These are phyloP conservation scores for Cyberlindnera xylosilytica DNA, from an alignment of 805 yeast genomes.

Conservation along the genomic window DNA sequence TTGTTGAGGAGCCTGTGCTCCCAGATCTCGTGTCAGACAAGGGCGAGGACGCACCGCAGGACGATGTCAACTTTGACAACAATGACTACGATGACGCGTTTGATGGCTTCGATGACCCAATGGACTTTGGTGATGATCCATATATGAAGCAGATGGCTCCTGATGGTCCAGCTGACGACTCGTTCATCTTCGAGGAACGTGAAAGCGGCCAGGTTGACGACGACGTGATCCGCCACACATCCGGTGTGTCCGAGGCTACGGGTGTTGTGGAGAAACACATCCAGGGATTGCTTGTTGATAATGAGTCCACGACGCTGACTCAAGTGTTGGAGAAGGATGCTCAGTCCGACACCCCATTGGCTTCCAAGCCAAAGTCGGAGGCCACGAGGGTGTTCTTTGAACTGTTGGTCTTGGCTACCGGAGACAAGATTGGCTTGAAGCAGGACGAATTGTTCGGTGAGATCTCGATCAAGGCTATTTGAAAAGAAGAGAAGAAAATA, in stretches of 20 bases:
- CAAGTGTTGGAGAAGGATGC: constrained; percentile 36
- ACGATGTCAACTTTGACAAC: too few relatives aligned
- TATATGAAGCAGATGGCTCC: background rate
- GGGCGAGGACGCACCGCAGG: constrained; percentile 5
- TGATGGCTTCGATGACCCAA: constrained; percentile 17
- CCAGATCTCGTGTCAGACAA: constrained; percentile 22
- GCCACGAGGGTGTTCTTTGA: constrained; percentile 80
- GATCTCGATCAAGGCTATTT: constrained; percentile 31
- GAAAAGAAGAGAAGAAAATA: background rate
- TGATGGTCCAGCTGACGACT: constrained; percentile 3
- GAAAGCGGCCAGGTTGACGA: constrained; percentile 24
- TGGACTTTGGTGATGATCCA: constrained; percentile 37
- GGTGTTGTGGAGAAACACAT: constrained; percentile 35
- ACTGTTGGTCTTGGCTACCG: constrained; percentile 74
- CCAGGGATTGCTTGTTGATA: constrained; percentile 1
- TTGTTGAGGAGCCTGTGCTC: constrained; percentile 9
- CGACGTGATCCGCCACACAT: constrained; percentile 5
- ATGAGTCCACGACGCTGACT: constrained; percentile 29
- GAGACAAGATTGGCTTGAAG: constrained; percentile 60
- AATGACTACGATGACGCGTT: constrained; percentile 10
- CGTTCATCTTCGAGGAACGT: constrained; percentile 14
- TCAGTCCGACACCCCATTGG: constrained; percentile 27
- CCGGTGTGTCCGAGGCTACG: constrained; percentile 41
- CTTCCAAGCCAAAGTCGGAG: constrained; percentile 45
- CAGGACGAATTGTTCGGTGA: constrained; percentile 62